These are phyloP conservation scores for Penicillium parvum DNA, from an alignment of 495 filamentous ascomycete genomes.

Conservation along the genomic window DNA sequence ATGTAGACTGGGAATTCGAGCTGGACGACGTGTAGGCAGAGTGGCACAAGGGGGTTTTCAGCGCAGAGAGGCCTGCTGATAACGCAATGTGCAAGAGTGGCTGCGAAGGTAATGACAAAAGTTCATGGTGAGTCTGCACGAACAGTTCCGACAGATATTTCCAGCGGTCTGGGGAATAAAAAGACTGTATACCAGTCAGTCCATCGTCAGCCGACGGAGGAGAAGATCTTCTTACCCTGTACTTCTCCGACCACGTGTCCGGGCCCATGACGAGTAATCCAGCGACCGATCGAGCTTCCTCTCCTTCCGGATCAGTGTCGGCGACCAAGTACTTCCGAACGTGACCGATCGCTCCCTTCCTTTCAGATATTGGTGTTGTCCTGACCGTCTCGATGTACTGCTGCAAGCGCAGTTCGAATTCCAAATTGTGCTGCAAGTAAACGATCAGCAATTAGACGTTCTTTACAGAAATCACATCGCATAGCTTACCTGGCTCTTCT, in stretches of 20 bases:
- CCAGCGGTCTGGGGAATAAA: conserved; percentile 74
- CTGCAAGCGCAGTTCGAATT: conserved; percentile 91
- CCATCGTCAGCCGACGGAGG: no score
- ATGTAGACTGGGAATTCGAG: conserved; percentile 54
- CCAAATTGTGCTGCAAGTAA: conserved; percentile 68
- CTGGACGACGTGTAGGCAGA: conserved; percentile 56
- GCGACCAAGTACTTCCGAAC: conserved; percentile 74
- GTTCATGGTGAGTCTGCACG: conserved; percentile 76
- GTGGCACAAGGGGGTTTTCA: conserved; percentile 95
- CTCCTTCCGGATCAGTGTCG: conserved; percentile 60
- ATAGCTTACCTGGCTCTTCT: conserved; percentile 75
- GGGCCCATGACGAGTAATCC: conserved; percentile 73
- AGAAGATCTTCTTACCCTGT: conserved; percentile 48
- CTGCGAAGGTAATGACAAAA: conserved; percentile 74
- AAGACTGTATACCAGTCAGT: conserved; percentile 48
- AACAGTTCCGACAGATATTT: conserved; percentile 74
- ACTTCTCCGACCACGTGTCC: conserved; percentile 57
- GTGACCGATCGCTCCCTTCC: conserved; percentile 72
- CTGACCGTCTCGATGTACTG: conserved; percentile 91
- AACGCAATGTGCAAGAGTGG: conserved; percentile 92
- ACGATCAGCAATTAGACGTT: neutral
- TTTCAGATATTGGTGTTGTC: conserved; percentile 51
- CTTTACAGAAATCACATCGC: neutral
- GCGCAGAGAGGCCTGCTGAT: conserved; percentile 83
- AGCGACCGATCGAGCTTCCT: conserved; percentile 65